Evolutionary conservation across 805 yeast genomes (phyloP), one percentile per base, ranked within the genome.

Genomic region (Saccharomycopsis sp.): DNA sequence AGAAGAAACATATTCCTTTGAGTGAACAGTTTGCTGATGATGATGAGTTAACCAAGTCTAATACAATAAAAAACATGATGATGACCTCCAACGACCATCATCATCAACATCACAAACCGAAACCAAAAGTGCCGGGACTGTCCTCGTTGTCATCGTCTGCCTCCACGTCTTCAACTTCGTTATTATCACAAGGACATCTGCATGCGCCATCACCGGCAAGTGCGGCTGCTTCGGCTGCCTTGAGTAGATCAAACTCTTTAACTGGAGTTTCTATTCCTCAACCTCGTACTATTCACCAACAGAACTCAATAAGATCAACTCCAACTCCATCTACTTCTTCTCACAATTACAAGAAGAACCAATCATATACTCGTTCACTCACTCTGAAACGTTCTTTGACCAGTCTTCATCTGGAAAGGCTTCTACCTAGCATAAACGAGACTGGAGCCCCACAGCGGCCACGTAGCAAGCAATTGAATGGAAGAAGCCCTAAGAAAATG

Each of bases 211-310:
- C n/a, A 2, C 29, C 23, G 55, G 47, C 62, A 15, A 55, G 42
- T 54, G 56, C 59, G n/a, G 63, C 63, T 1, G 63, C 62, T 3
- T 61, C 63, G 2, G 63, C 62, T 12, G 63, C 63, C 1, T 41
- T 61, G 44, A 56, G 56, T 35, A 58, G 56, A 42, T 56, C 63
- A 29, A 49, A 47, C n/a, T 52, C 57, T 17, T 51, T 54, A 20
- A 55, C 47, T 41, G 24, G 23, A n/a, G n/a, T n/a, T n/a, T n/a
- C n/a, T n/a, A n/a, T n/a, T n/a, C n/a, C n/a, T n/a, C n/a, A n/a
- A n/a, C n/a, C n/a, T n/a, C n/a, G n/a, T n/a, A n/a, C n/a, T n/a
- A n/a, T n/a, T n/a, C n/a, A n/a, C n/a, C n/a, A n/a, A n/a, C 56
- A 20, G 38, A n/a, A 3, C 17, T 17, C 2, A 23, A 35, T 41